Percentiles rank a stretch among this genome's conserved stretches.
These are phyloP conservation scores for Salicornia ramosissima DNA, from an alignment of 148 eudicot species.

Conservation along the genomic window DNA sequence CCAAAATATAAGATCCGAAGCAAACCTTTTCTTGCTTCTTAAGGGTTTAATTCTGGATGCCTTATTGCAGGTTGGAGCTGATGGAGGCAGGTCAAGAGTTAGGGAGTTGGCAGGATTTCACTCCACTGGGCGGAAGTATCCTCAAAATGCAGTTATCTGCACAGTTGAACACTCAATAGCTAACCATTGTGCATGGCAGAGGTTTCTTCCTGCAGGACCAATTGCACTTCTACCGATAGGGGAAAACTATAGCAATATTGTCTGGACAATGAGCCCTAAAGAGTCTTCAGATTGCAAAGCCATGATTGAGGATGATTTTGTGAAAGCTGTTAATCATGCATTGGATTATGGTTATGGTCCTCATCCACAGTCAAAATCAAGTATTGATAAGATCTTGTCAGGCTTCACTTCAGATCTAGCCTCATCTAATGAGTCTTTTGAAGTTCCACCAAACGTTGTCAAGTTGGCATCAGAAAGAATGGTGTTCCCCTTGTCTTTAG, in stretches of 20 bases:
- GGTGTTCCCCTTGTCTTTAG: conserved; percentile 83
- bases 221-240: conserved; percentile 93
- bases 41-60: neutral
- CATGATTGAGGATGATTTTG: conserved; percentile 63
- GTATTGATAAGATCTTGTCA: conserved; percentile 44
- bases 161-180: conserved; percentile 67
- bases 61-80: conserved; percentile 81
- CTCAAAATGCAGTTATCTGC: conserved; percentile 89
- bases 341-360: conserved; percentile 87
- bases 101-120: conserved; percentile 76
- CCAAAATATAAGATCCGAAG: neutral
- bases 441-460: conserved; percentile 78
- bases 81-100: conserved; percentile 91
- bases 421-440: conserved; percentile 68
- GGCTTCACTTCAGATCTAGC: conserved; percentile 39
- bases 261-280: conserved; percentile 90
- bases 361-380: conserved; percentile 55
- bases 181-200: conserved; percentile 89
- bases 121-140: conserved; percentile 78
- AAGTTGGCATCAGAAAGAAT: conserved; percentile 74
- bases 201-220: conserved; percentile 92
- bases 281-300: conserved; percentile 57
- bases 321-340: conserved; percentile 69
- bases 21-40: neutral
- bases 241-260: conserved; percentile 89